A percentile compares a stretch with the other conserved stretches of the same genome.
Conservation (phyloP, 441 rosid species). For the Melastoma candidum region DNA sequence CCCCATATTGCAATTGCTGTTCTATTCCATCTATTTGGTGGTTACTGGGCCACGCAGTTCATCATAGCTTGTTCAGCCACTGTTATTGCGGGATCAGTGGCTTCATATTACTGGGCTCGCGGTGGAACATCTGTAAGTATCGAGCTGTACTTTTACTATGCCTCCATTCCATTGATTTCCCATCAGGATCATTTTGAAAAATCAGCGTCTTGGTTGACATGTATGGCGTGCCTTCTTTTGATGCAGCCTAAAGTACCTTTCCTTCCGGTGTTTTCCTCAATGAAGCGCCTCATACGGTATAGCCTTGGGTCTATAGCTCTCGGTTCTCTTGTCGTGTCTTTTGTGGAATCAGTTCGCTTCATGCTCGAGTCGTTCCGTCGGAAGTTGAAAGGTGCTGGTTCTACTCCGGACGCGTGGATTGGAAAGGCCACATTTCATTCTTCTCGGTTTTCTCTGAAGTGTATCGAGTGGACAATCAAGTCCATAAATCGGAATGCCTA, state of each 20-base stretch:
- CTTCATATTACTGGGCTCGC: conserved; percentile 92
- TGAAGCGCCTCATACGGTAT: conserved; percentile 81
- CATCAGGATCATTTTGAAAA: no score
- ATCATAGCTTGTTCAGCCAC: conserved; percentile 76
- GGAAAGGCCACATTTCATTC: conserved; percentile 47
- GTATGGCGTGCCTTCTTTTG: background rate
- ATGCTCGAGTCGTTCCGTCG: conserved; percentile 85
- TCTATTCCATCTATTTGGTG: conserved; percentile 85
- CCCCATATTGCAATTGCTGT: conserved; percentile 87
- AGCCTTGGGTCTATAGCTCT: conserved; percentile 93
- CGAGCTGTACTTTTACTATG: no score
- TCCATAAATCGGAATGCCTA: conserved; percentile 95
- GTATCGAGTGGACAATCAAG: conserved; percentile 71
- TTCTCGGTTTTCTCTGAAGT: conserved; percentile 46
- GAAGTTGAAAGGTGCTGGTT: conserved; percentile 43
- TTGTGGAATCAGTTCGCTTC: conserved; percentile 88
- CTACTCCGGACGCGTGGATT: conserved; percentile 56
- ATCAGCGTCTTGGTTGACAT: no score
- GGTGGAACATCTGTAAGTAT: conserved; percentile 73
- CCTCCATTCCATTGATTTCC: no score
- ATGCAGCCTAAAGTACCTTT: conserved; percentile 84
- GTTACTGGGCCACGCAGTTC: conserved; percentile 97
- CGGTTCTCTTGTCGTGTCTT: conserved; percentile 78
- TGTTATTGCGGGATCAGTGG: conserved; percentile 90
- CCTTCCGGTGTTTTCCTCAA: conserved; percentile 90